Evolutionary conservation across 768 basidiomycete genomes (phyloP), one percentile per base, ranked within the genome.

Genomic region (Austroboletus festivus): DNA sequence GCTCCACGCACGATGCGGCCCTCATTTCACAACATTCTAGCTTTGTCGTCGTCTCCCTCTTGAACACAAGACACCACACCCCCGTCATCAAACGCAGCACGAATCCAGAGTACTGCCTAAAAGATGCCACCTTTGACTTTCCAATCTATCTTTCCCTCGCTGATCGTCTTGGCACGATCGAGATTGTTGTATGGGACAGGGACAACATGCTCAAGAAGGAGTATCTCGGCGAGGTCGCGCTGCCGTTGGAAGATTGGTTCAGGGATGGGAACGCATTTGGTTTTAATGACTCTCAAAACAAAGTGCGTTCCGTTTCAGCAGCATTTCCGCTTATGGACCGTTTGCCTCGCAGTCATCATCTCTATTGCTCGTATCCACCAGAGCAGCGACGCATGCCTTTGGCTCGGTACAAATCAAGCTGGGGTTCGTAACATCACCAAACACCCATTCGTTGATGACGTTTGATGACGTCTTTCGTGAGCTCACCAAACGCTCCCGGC

Each of bases 181-280:
- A 97, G 67, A 72, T 92, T 28, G 84, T 96, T 12, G 76, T 93
- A 0, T 99, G 95, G 94, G 93, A 94, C 68, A 93, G 86, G 71
- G 94, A 97, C 67, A 73, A 89, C 55, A 65, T 93, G 59, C 49
- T 71, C 48, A 80, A 76, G 59, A 96, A 93, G 71, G 95, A 97
- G 38, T 99, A 96, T 64, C 76, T 99, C 15, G 96, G 96, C 15
- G 95, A 99, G 67, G 78, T 81, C 5, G 79, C 85, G 0, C 55
- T 97, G 7, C 79, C 82, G 0, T 63, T 95, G n/a, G 84, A 84
- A 18, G 82, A 89, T 28, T 95, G 92, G 91, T 96, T 93, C 44
- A 18, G 55, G 47, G 48, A 73, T 52, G 34, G 72, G 61, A 48
- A 64, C 21, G 52, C 58, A 0, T 78, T 75, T 50, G 77, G 60